Percentiles rank a stretch among this genome's conserved stretches.
These are phyloP conservation scores for Penicillium pancosmium DNA, from an alignment of 495 filamentous ascomycete species.

Conservation along the genomic window DNA sequence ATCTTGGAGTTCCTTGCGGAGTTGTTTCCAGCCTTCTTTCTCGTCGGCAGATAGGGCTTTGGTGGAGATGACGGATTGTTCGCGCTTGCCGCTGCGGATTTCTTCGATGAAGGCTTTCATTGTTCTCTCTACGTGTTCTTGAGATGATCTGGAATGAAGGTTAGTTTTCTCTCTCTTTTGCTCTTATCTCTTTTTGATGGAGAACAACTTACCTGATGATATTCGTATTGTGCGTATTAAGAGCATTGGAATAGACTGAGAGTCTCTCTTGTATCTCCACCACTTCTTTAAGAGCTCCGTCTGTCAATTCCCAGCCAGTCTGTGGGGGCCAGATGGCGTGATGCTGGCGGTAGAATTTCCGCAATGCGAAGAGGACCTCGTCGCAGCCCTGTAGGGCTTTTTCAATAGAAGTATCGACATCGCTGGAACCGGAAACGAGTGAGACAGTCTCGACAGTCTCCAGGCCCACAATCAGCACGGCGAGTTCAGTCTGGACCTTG, in stretches of 20 bases:
- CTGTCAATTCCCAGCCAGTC: background rate
- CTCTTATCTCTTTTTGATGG: background rate
- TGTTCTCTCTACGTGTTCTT: slow-evolving; percentile 3
- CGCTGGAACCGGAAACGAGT: background rate
- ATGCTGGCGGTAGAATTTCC: background rate
- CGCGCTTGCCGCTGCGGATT: slow-evolving; percentile 2
- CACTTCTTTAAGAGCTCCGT: background rate
- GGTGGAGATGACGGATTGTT: slow-evolving; percentile 1
- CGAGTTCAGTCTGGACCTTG: background rate
- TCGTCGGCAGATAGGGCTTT: background rate
- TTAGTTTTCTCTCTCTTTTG: no score
- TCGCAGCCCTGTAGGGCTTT: slow-evolving; percentile 2
- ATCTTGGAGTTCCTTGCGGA: slow-evolving; percentile 3
- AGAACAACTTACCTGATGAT: background rate
- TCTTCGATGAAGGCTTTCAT: slow-evolving; percentile 5
- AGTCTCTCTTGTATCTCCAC: background rate
- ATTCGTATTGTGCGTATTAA: background rate
- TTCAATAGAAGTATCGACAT: background rate
- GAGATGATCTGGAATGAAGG: background rate
- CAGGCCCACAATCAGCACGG: background rate
- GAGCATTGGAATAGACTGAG: background rate
- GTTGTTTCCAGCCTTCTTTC: background rate
- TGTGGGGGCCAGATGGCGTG: background rate
- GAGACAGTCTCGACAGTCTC: background rate
- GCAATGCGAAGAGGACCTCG: background rate